Evolutionary conservation across 352 stramenopile species (phyloP), one percentile per base, ranked within the genome.

Genomic region (Saprolegnia diclina): DNA sequence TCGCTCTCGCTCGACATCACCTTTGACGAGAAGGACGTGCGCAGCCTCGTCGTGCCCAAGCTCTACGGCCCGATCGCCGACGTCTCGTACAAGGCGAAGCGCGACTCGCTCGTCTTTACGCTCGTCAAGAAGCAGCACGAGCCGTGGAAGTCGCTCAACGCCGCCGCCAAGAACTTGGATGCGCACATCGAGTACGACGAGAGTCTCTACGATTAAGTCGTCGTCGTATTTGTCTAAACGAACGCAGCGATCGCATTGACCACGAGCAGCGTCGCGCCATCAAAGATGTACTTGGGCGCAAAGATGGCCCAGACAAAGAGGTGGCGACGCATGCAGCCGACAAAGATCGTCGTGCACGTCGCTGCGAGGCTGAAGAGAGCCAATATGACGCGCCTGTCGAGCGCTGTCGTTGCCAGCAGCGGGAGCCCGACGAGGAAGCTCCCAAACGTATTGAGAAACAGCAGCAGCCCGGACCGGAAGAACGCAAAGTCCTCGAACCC

Each of bases 251-350:
- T 35, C 0, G 18, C 37, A 59, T 89, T 80, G 6, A 78, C 71
- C n/a, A 87, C 73, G 16, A 92, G 67, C 66, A 91, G 66, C 19
- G 80, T 76, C 18, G 86, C 64, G 32, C 79, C 81, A 40, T 97
- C 89, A 56, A 94, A 97, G 56, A 96, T 79, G 73, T 92, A 95
- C 72, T 96, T 96, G 44, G 89, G 89, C 2, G 90, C 89, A 72
- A 97, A 97, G 61, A 97, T 95, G 13, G 89, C 89, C 90, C 90
- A 97, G 44, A 97, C 89, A 88, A 97, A 96, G 48, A 97, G 77
- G 71, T 97, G 90, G 19, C 90, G 85, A 37, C 90, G 80, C 75
- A 93, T 85, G 14, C 95, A 68, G 11, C 78, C 83, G 19, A 94
- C 88, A 76, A 95, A 97, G 18, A 81, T 66, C n/a, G 79, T 92